phyloP scores from a whole-genome alignment of 1,139 yeast species.

The Zygotorulaspora mrakii region DNA sequence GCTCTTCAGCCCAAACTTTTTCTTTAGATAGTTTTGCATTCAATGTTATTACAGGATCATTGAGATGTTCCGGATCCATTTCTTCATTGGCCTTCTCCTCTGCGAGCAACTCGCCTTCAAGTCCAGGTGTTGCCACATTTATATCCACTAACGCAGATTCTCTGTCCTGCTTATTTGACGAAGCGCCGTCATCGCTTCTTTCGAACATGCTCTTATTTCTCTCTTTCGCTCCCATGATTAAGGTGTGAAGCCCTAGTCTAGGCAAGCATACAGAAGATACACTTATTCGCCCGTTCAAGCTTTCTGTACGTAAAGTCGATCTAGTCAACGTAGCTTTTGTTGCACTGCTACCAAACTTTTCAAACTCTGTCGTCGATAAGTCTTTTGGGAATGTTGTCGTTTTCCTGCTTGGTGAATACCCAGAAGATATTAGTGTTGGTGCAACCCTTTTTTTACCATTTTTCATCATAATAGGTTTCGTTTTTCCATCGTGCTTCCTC shows the following conservation, averaged over 20 bases:
- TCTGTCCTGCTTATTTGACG: constrained; percentile 37
- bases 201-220: constrained; percentile 28
- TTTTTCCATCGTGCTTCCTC: constrained; percentile 28
- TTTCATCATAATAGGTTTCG: constrained; percentile 33
- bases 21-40: constrained; percentile 29
- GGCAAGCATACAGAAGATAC: constrained; percentile 37
- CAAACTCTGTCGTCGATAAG: constrained; percentile 4
- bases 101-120: constrained; percentile 12
- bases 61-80: constrained; percentile 35
- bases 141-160: constrained; percentile 40
- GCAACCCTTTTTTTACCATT: constrained; percentile 84
- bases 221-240: constrained; percentile 37
- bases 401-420: constrained; percentile 34
- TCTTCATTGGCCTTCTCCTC: constrained; percentile 32
- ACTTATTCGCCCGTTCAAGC: constrained; percentile 30
- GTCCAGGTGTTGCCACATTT: constrained; percentile 19
- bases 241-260: constrained; percentile 40
- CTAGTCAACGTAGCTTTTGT: no score
- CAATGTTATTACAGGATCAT: constrained; percentile 29
- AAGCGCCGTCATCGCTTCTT: constrained; percentile 42
- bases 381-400: constrained; percentile 1
- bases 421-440: constrained; percentile 68
- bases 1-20: constrained; percentile 32
- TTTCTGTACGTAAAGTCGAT: constrained; percentile 3
- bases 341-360: constrained; percentile 7